phyloP scores from a whole-genome alignment of 345 rosid genomes.

The Eucalyptus rudis region DNA sequence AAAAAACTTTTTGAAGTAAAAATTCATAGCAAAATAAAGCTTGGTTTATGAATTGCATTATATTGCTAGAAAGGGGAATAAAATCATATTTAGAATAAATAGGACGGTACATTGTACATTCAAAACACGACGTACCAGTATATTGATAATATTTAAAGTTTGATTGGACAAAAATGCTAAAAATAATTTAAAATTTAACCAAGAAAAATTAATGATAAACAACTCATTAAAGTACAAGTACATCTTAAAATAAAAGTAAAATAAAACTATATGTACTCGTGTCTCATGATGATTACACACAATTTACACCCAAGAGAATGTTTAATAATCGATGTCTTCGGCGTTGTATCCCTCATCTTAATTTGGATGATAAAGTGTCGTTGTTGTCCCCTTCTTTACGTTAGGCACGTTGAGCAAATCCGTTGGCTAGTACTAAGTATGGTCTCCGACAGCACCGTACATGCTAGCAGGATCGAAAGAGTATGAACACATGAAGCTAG shows the following conservation, averaged over 20 bases:
- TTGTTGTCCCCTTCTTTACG: neutral
- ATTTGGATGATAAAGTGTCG: neutral
- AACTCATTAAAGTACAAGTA: neutral
- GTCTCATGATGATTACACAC: neutral
- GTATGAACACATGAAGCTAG: neutral
- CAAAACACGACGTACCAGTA: neutral
- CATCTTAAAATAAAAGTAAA: neutral
- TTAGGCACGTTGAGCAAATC: neutral
- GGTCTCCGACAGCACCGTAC: neutral
- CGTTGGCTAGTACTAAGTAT: neutral
- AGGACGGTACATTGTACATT: neutral
- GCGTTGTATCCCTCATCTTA: neutral
- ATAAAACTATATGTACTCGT: neutral
- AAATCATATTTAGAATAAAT: neutral
- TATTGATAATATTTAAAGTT: neutral
- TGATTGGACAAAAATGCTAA: neutral
- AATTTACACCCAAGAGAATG: neutral
- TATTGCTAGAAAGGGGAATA: neutral
- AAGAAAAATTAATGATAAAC: neutral
- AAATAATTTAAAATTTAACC: neutral
- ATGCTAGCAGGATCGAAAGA: neutral
- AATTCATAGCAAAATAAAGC: neutral
- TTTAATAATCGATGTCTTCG: neutral
- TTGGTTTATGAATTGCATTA: neutral
- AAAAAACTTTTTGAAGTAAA: neutral